These are phyloP conservation scores for Cladosporium sp. DNA, from an alignment of 2,329 filamentous ascomycete species.

Conservation along the genomic window DNA sequence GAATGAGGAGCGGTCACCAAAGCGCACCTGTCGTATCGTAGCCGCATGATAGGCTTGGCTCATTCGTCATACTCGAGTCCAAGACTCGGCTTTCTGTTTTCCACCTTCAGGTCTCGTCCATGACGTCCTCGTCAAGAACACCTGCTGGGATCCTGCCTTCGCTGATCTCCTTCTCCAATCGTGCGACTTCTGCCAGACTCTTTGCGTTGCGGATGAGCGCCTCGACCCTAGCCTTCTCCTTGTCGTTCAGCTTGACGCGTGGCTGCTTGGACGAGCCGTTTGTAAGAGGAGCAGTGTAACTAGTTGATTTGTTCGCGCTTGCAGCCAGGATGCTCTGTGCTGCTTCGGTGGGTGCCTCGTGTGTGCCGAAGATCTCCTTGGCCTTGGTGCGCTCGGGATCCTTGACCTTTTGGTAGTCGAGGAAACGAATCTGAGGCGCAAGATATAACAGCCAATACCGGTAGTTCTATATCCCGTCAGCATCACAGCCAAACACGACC, in stretches of 20 bases:
- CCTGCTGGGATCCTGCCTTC: constrained; percentile 73
- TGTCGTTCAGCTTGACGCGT: constrained; percentile 62
- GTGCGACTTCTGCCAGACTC: constrained; percentile 83
- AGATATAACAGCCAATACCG: constrained; percentile 88
- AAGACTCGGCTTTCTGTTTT: neutral
- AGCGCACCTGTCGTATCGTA: neutral
- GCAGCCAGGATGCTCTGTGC: constrained; percentile 80
- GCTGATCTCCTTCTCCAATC: constrained; percentile 84
- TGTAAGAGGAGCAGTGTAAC: constrained; percentile 42
- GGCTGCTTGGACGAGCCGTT: constrained; percentile 39
- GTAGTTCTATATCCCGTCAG: constrained; percentile 63
- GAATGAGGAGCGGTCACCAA: neutral
- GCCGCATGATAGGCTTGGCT: neutral
- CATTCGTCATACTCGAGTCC: neutral
- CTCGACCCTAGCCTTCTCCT: constrained; percentile 80
- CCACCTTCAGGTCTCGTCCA: constrained; percentile 31
- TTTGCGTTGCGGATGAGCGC: constrained; percentile 84
- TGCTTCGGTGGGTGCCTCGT: constrained; percentile 67
- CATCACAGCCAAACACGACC: constrained; percentile 1
- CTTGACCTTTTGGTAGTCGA: constrained; percentile 91
- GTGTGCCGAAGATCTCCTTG: constrained; percentile 75
- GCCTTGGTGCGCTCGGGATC: constrained; percentile 75
- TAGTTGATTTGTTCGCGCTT: constrained; percentile 73
- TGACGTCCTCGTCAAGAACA: constrained; percentile 25
- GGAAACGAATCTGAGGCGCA: constrained; percentile 77